Percentiles rank a stretch among this genome's conserved stretches.
These are phyloP conservation scores for Nectriaceae sp. DNA, from an alignment of 2,329 filamentous ascomycete genomes.

Conservation along the genomic window DNA sequence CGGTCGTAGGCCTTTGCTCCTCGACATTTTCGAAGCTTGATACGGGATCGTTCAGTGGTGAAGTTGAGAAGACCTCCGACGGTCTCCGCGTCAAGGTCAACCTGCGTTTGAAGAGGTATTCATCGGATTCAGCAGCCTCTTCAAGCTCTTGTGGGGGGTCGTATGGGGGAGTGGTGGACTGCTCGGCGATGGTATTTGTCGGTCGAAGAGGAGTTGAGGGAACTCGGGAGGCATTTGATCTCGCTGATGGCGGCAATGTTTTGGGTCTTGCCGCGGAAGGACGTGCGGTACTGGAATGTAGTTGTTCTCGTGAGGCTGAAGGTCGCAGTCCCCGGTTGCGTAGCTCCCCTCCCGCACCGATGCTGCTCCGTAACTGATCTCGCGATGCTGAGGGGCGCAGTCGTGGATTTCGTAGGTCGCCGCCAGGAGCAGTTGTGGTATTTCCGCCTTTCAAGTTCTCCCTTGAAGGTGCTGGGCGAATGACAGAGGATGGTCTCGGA, in stretches of 20 bases:
- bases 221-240: constrained; percentile 12
- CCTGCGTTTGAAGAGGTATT: constrained; percentile 25
- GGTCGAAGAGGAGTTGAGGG: constrained; percentile 24
- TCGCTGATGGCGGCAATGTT: constrained; percentile 18
- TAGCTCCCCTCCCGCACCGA: constrained; percentile 24
- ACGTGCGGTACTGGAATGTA: constrained; percentile 30
- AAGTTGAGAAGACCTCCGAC: constrained; percentile 28
- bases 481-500: constrained; percentile 27
- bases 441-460: constrained; percentile 25
- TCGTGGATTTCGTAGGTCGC: constrained; percentile 41
- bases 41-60: constrained; percentile 23
- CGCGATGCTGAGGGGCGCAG: constrained; percentile 42
- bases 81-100: constrained; percentile 34
- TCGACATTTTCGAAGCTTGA: constrained; percentile 21
- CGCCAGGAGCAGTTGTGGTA: constrained; percentile 3
- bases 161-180: constrained; percentile 25
- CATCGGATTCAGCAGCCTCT: constrained; percentile 21
- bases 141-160: constrained; percentile 23
- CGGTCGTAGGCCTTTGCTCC: constrained; percentile 13
- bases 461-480: constrained; percentile 32
- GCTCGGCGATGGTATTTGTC: constrained; percentile 22
- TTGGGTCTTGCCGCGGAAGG: constrained; percentile 20
- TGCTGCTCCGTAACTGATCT: constrained; percentile 34
- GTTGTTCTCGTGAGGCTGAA: constrained; percentile 41
- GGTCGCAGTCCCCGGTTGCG: constrained; percentile 43